Percentiles rank a stretch among this genome's conserved stretches.
phyloP scores from a whole-genome alignment of 2,329 filamentous ascomycete genomes.

The Rhynchosporium graminicola region DNA sequence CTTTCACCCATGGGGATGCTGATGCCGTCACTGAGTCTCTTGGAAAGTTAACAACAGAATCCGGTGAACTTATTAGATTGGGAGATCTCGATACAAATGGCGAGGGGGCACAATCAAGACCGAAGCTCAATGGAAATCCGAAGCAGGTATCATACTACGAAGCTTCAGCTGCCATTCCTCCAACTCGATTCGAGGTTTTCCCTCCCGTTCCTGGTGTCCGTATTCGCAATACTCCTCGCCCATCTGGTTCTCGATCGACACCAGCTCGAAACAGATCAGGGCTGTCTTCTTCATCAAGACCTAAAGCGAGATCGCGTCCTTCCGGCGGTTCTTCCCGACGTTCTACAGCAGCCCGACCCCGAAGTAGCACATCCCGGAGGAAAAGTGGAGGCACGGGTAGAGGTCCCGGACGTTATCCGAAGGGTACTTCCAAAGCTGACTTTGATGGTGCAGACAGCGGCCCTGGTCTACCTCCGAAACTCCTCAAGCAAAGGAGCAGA shows the following conservation, averaged over 20 bases:
- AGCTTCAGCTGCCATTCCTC: slow-evolving; percentile 54
- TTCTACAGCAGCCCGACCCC: slow-evolving; percentile 29
- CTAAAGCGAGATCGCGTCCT: slow-evolving; percentile 27
- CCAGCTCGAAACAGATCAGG: slow-evolving; percentile 27
- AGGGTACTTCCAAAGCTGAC: slow-evolving; percentile 68
- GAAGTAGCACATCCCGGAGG: slow-evolving; percentile 48
- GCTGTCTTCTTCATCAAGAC: slow-evolving; percentile 26
- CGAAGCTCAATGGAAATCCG: slow-evolving; percentile 32
- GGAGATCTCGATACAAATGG: slow-evolving; percentile 26
- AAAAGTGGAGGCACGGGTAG: slow-evolving; percentile 64
- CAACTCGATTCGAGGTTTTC: slow-evolving; percentile 75
- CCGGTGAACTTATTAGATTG: slow-evolving; percentile 27
- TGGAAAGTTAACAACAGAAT: slow-evolving; percentile 36
- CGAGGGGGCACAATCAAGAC: slow-evolving; percentile 24
- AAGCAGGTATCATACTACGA: slow-evolving; percentile 37
- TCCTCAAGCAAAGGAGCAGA: slow-evolving; percentile 37
- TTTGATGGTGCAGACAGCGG: slow-evolving; percentile 68
- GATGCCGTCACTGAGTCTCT: slow-evolving; percentile 35
- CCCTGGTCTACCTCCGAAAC: slow-evolving; percentile 59
- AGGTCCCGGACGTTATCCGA: slow-evolving; percentile 66
- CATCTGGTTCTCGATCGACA: slow-evolving; percentile 31
- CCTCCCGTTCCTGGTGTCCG: slow-evolving; percentile 60
- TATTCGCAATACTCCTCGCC: slow-evolving; percentile 44
- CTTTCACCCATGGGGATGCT: slow-evolving; percentile 32
- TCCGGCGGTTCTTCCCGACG: slow-evolving; percentile 35